These are phyloP conservation scores for Fusarium incarnatum DNA, from an alignment of 2,329 filamentous ascomycete species.

Conservation along the genomic window DNA sequence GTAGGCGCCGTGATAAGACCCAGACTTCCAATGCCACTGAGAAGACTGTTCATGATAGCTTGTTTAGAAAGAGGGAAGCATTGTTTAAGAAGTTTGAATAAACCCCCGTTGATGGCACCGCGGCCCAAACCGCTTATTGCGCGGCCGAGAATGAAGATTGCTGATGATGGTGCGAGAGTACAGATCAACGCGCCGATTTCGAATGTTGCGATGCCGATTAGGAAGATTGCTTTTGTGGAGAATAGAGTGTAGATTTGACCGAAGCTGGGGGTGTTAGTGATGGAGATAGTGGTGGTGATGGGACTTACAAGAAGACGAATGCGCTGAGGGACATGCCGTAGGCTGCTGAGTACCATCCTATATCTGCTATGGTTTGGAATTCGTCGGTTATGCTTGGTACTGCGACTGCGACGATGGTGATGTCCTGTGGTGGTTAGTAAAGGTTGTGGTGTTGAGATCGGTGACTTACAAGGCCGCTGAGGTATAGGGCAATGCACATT, in stretches of 20 bases:
- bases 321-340: conserved; percentile 45
- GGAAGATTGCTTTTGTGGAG: conserved; percentile 47
- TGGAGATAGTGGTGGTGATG: accelerated
- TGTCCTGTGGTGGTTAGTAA: conserved; percentile 5
- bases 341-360: conserved; percentile 45
- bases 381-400: conserved; percentile 43
- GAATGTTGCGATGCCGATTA: conserved; percentile 47
- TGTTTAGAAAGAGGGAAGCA: conserved; percentile 40
- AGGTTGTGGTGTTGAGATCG: accelerated
- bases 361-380: conserved; percentile 43
- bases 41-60: conserved; percentile 35
- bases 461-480: conserved; percentile 35
- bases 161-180: conserved; percentile 51
- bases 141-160: conserved; percentile 53
- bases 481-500: conserved; percentile 39
- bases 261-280: conserved; percentile 28
- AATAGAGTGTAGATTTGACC: conserved; percentile 50
- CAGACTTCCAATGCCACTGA: conserved; percentile 35
- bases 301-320: conserved; percentile 39
- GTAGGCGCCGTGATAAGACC: conserved; percentile 38
- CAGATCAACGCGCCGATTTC: conserved; percentile 52
- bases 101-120: conserved; percentile 41
- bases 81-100: conserved; percentile 42
- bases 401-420: conserved; percentile 40
- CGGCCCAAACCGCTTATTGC: conserved; percentile 52